Evolutionary conservation across 805 yeast genomes (phyloP), one percentile per base, ranked within the genome.

Genomic region (Yamadazyma takamatsuzukensis): DNA sequence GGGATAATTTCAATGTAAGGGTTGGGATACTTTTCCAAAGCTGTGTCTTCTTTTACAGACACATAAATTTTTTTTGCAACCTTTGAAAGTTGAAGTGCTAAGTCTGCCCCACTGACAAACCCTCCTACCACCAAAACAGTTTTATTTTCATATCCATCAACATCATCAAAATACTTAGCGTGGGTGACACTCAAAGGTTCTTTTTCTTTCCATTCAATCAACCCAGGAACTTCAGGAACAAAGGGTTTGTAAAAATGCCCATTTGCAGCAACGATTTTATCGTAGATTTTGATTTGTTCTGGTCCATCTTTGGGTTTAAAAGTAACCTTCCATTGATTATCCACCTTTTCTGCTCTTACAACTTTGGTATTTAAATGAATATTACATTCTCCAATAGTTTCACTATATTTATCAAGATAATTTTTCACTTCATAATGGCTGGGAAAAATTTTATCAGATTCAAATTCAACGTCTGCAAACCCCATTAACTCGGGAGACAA

Each of bases 71-170:
- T 61, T 15, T 66, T 55, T 6, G 50, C 51, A 3, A 38, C 48
- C 2, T 63, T 59, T 1, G 78, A 72, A 13, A 80, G 48, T 49
- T 83, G 89, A 36, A 68, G 70, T 2, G 86, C 74, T 25, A 83
- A 62, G 49, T 87, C 95, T 13, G 76, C 72, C 17, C 90, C 95
- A 18, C 87, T 78, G 2, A 93, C 82, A 8, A 80, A 77, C 45
- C 79, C 80, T 0, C 95, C 95, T n/a, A 85, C 74, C 5, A 84
- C 70, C 27, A 85, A 53, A 11, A 80, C 76, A n/a, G 57, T 66
- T 27, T 62, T 54, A 15, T 61, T 55, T 5, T 49, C 45, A 39
- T 50, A 68, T 9, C 43, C 43, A n/a, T 36, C 36, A 2, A 59
- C 46, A 19, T 36, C 37, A 22, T 56, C 47, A 37, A 44, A 59